phyloP scores from a whole-genome alignment of 495 filamentous ascomycete species.

The Cladorrhinum samala region DNA sequence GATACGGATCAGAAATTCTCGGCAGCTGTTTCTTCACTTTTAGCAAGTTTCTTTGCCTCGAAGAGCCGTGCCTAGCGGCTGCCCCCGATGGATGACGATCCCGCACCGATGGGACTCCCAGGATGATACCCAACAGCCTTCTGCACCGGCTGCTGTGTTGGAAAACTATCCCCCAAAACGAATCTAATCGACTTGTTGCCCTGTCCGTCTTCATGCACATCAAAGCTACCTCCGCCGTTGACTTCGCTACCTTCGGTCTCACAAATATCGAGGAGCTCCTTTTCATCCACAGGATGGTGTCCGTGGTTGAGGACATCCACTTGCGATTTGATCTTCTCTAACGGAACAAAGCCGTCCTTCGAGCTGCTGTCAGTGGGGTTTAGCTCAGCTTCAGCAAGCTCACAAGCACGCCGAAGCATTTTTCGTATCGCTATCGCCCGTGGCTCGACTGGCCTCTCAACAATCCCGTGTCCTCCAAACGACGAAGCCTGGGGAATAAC shows the following conservation, averaged over 20 bases:
- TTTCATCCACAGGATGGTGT: slow-evolving; percentile 55
- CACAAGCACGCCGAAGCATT: slow-evolving; percentile 45
- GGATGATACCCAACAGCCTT: slow-evolving; percentile 42
- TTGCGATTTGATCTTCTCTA: slow-evolving; percentile 58
- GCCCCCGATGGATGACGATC: slow-evolving; percentile 9
- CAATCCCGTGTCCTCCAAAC: slow-evolving; percentile 24
- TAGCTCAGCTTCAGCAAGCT: slow-evolving; percentile 25
- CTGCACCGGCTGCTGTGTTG: slow-evolving; percentile 20
- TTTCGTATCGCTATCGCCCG: slow-evolving; percentile 41
- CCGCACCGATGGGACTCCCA: slow-evolving; percentile 41
- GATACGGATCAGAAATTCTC: no score
- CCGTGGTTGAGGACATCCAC: slow-evolving; percentile 57
- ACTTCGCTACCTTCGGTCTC: slow-evolving; percentile 81
- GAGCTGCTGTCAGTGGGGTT: slow-evolving; percentile 24
- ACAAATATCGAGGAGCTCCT: slow-evolving; percentile 81
- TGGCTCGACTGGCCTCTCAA: slow-evolving; percentile 29
- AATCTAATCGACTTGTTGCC: slow-evolving; percentile 54
- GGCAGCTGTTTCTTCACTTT: not conserved
- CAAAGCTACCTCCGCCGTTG: slow-evolving; percentile 86
- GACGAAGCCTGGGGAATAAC: slow-evolving; percentile 15
- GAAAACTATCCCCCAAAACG: slow-evolving; percentile 43
- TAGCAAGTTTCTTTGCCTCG: not conserved
- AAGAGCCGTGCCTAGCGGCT: slow-evolving; percentile 31
- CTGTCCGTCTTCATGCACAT: slow-evolving; percentile 44
- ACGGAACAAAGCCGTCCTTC: slow-evolving; percentile 57